Evolutionary conservation across 73 alveolate genomes (phyloP).

Genomic region (Uronychia binucleata): DNA sequence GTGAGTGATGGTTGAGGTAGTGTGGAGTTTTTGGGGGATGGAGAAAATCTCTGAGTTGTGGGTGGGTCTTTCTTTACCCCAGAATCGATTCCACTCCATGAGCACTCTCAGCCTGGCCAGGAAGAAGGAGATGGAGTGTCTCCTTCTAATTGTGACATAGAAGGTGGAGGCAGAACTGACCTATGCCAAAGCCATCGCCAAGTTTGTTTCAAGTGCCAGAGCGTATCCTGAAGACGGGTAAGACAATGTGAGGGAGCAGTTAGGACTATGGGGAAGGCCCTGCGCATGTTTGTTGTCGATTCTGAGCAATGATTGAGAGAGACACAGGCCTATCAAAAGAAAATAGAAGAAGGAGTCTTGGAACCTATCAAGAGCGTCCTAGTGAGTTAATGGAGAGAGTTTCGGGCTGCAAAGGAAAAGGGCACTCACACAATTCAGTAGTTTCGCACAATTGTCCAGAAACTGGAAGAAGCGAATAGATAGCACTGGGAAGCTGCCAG

Average conservation of each 20-base stretch:
- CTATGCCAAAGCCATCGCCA: background rate
- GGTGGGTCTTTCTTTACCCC: background rate
- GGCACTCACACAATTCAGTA: background rate
- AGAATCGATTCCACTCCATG: background rate
- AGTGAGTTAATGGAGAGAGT: background rate
- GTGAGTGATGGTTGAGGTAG: too few relatives aligned
- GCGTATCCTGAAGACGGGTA: background rate
- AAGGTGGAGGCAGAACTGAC: background rate
- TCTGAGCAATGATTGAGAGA: background rate
- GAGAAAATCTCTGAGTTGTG: background rate
- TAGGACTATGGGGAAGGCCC: background rate
- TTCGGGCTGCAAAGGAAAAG: background rate
- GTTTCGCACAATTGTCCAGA: background rate
- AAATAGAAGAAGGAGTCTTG: background rate
- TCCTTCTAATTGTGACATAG: background rate
- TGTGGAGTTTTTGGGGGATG: too few relatives aligned
- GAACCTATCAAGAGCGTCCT: background rate
- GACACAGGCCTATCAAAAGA: background rate
- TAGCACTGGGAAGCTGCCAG: background rate
- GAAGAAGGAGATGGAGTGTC: background rate
- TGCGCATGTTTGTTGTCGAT: background rate
- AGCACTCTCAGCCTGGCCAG: background rate
- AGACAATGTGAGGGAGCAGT: background rate
- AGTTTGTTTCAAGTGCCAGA: background rate
- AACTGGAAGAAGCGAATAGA: background rate